Evolutionary conservation across 2,329 filamentous ascomycete species (phyloP).

Genomic region (Trichoderma endophyticum): DNA sequence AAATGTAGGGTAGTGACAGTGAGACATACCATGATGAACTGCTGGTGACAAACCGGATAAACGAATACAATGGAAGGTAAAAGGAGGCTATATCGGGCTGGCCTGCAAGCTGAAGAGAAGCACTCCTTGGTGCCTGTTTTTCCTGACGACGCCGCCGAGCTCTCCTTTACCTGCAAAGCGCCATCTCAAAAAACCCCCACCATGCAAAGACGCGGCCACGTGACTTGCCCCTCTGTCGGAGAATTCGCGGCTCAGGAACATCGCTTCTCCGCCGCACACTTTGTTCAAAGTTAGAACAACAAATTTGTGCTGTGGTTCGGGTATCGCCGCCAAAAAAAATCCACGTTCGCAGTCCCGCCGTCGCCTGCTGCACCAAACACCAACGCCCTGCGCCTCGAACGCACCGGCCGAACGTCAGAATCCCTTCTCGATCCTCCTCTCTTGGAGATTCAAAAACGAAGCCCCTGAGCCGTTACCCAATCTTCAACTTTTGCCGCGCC

Average conservation of each 20-base stretch:
- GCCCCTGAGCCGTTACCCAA: constrained; percentile 17
- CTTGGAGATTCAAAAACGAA: neutral
- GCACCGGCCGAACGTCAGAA: neutral
- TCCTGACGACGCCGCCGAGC: constrained; percentile 15
- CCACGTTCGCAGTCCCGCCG: constrained; percentile 15
- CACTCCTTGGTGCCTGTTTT: constrained; percentile 27
- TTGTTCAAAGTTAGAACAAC: constrained; percentile 37
- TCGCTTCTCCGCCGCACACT: constrained; percentile 42
- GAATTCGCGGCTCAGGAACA: constrained; percentile 35
- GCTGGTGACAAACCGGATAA: neutral
- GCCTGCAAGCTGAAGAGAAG: neutral
- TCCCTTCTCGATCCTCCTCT: neutral
- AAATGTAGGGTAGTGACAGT: neutral
- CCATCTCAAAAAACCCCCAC: constrained; percentile 8
- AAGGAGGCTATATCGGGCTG: constrained; percentile 5
- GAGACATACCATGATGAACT: constrained; percentile 14
- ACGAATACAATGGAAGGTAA: neutral
- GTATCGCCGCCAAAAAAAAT: constrained; percentile 11
- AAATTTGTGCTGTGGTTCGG: constrained; percentile 36
- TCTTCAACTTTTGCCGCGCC: constrained; percentile 20
- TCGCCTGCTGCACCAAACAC: constrained; percentile 9
- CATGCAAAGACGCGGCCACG: constrained; percentile 28
- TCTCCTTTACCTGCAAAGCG: constrained; percentile 6
- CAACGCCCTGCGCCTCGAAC: constrained; percentile 1
- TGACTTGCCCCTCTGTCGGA: constrained; percentile 41